Evolutionary conservation across 2,329 filamentous ascomycete species (phyloP), one percentile per base, ranked within the genome.

Genomic region (Septoria petroselini): DNA sequence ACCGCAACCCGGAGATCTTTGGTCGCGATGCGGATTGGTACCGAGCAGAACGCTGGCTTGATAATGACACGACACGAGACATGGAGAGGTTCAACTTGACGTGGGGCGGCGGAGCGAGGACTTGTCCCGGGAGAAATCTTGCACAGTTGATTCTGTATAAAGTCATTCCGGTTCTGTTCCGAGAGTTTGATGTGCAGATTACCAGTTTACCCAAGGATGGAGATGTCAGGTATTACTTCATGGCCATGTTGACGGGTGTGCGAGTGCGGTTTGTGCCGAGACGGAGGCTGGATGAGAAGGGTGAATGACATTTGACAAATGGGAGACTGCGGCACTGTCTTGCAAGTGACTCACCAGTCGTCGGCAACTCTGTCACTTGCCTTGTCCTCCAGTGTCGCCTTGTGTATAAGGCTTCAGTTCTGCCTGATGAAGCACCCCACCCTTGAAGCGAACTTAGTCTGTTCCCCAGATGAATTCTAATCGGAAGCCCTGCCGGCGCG

Each of bases 31-130:
- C 62, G 4, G 65, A 68, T 21, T 44, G 50, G 1, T 70, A 68
- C 53, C 34, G 62, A n/a, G 68, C 68, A 0, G 66, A 69, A 47
- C 53, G 68, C 2, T 71, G 67, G 68, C 41, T 70, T 15, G 11
- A 4, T 15, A 51, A 60, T 3, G 35, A 17, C n/a, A 29, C 25
- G n/a, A 8, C 31, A 7, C 56, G 40, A 29, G 51, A 55, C 9
- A 47, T 59, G 38, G 57, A 62, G 21, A 29, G 51, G 17, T 50
- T 43, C 5, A 47, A 54, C 34, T 41, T 60, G 31, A 56, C 51
- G 12, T 62, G 53, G 33, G 59, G 59, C 7, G 59, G 58, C n/a
- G 59, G 59, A 19, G 45, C 50, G 6, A 47, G 59, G 19, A 58
- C 55, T 18, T 62, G 59, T 33, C 46, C 54, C 8, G 59, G 59